Percentiles rank a stretch among this genome's conserved stretches.
Evolutionary conservation across 2,329 filamentous ascomycete genomes (phyloP).

Genomic region (Diaporthe ilicicola): DNA sequence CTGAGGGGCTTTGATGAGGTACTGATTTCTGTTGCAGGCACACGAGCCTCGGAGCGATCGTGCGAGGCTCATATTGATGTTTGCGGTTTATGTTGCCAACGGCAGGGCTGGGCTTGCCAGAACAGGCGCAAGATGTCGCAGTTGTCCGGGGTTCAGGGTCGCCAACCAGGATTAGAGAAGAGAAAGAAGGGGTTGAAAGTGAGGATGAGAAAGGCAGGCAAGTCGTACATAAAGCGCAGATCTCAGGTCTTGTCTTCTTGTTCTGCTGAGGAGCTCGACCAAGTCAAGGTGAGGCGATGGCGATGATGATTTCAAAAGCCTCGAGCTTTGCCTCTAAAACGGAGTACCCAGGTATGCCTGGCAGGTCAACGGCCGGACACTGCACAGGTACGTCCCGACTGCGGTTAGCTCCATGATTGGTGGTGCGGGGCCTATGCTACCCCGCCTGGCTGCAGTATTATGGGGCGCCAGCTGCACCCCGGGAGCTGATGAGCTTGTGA

Average conservation of each 20-base stretch:
- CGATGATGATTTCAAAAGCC: slow-evolving; percentile 1
- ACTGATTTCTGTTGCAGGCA: slow-evolving; percentile 86
- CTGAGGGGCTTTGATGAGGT: slow-evolving; percentile 75
- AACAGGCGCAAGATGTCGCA: not conserved
- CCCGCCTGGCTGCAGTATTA: not conserved
- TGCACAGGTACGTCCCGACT: not conserved
- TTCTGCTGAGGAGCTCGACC: not conserved
- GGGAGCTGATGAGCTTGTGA: slow-evolving; percentile 12
- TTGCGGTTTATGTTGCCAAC: not conserved
- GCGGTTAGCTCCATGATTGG: slow-evolving; percentile 3
- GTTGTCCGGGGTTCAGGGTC: not conserved
- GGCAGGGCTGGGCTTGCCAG: not conserved
- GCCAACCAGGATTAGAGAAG: not conserved
- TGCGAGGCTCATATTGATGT: slow-evolving; percentile 52
- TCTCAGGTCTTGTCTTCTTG: not conserved
- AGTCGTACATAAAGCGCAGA: too few species aligned
- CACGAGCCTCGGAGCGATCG: slow-evolving; percentile 77
- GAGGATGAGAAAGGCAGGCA: not conserved
- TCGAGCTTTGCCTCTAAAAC: not conserved
- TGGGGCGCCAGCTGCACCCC: not conserved
- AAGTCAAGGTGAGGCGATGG: not conserved
- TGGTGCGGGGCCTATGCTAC: not conserved
- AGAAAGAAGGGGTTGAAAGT: not conserved
- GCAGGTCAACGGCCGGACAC: not conserved
- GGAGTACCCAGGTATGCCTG: slow-evolving; percentile 5